phyloP scores from a whole-genome alignment of 2,329 filamentous ascomycete species.

The Coniochaeta ligniaria region DNA sequence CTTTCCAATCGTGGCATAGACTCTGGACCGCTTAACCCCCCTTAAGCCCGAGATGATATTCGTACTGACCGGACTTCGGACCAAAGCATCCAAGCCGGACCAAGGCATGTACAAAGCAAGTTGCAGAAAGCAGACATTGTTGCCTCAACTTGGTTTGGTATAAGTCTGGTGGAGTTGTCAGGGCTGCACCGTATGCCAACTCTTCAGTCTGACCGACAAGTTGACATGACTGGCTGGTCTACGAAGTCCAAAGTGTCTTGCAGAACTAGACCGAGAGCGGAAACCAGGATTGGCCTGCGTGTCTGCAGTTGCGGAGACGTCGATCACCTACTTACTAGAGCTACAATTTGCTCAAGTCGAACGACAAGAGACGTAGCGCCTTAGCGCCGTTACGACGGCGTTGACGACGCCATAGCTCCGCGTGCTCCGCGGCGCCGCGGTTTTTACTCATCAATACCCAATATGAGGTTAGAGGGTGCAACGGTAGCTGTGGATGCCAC shows the following conservation, averaged over 20 bases:
- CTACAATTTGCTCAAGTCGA: background rate
- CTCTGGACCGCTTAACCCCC: background rate
- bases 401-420: background rate
- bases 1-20: background rate
- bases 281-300: background rate
- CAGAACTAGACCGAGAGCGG: background rate
- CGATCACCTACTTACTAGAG: background rate
- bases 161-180: background rate
- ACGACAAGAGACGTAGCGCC: background rate
- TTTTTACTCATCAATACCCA: background rate
- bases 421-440: background rate
- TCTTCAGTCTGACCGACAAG: background rate
- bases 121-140: background rate
- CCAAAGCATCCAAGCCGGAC: background rate
- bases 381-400: background rate
- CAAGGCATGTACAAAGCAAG: background rate
- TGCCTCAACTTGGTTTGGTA: background rate
- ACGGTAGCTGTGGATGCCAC: background rate
- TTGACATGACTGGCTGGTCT: background rate
- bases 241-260: background rate
- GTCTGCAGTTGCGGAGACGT: background rate
- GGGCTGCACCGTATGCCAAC: too few species aligned
- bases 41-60: background rate
- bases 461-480: background rate
- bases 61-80: background rate